Evolutionary conservation across 176 grass and related monocot genomes (phyloP).

Genomic region (Pontederia crassipes): DNA sequence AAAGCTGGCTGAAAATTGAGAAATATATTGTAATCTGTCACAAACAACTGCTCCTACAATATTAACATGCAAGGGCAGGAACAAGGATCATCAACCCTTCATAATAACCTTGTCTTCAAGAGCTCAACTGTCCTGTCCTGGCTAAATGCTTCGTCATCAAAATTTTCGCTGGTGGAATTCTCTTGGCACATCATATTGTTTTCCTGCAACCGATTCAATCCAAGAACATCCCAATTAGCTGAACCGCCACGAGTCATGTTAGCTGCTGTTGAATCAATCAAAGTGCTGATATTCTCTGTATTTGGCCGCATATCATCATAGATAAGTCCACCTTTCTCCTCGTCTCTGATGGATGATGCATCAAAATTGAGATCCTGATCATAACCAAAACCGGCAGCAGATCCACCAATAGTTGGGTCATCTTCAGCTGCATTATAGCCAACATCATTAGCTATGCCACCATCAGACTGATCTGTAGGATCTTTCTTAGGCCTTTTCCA

Average conservation of each 20-base stretch:
- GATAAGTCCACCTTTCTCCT: slow-evolving; percentile 26
- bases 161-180: slow-evolving; percentile 41
- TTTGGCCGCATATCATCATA: slow-evolving; percentile 13
- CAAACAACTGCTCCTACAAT: too few relatives aligned
- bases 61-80: too few relatives aligned
- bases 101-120: too few relatives aligned
- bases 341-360: slow-evolving; percentile 17
- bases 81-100: too few relatives aligned
- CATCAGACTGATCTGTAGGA: slow-evolving; percentile 40
- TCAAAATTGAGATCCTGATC: slow-evolving; percentile 29
- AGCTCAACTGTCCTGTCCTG: slow-evolving; percentile 18
- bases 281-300: slow-evolving; percentile 17
- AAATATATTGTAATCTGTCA: too few relatives aligned
- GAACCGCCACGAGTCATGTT: slow-evolving; percentile 20
- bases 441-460: slow-evolving; percentile 39
- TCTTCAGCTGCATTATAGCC: slow-evolving; percentile 22
- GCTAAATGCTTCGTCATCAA: slow-evolving; percentile 40
- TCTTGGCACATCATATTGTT: slow-evolving; percentile 35
- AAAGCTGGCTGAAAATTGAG: too few relatives aligned
- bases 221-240: slow-evolving; percentile 20
- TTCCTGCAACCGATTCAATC: slow-evolving; percentile 18
- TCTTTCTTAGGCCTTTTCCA: slow-evolving; percentile 98
- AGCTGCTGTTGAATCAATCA: slow-evolving; percentile 17
- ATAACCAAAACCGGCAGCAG: slow-evolving; percentile 18
- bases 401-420: slow-evolving; percentile 23